A percentile compares a stretch with the other conserved stretches of the same genome.
Evolutionary conservation across 2,329 filamentous ascomycete species (phyloP).

Genomic region (Penicillium occitanis): DNA sequence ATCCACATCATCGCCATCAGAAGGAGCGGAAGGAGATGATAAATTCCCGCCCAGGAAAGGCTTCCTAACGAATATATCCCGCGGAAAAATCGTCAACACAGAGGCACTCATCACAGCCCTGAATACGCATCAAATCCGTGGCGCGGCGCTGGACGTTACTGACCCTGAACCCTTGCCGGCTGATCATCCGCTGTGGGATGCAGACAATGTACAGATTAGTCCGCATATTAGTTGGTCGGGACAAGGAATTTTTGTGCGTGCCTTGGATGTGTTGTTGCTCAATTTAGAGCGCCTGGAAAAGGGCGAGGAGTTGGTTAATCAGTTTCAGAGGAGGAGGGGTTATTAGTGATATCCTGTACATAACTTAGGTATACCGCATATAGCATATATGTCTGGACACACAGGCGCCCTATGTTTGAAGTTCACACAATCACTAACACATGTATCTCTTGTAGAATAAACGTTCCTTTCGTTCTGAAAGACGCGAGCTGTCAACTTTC

Average conservation of each 20-base stretch:
- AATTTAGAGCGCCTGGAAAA: slow-evolving; percentile 56
- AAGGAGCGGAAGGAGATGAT: not conserved
- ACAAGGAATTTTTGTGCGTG: slow-evolving; percentile 56
- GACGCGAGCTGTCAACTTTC: too few relatives aligned
- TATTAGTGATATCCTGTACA: slow-evolving; percentile 48
- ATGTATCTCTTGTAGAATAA: too few relatives aligned
- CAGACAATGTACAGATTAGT: slow-evolving; percentile 68
- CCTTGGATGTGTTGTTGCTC: slow-evolving; percentile 57
- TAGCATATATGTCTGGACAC: too few relatives aligned
- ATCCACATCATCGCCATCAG: not conserved
- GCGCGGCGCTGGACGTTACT: slow-evolving; percentile 75
- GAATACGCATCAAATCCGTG: slow-evolving; percentile 54
- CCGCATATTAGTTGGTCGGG: slow-evolving; percentile 63
- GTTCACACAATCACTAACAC: too few relatives aligned
- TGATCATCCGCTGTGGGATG: slow-evolving; percentile 67
- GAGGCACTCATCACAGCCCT: slow-evolving; percentile 64
- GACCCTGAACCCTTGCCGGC: slow-evolving; percentile 74
- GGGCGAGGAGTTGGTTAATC: slow-evolving; percentile 59
- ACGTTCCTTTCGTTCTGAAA: too few relatives aligned
- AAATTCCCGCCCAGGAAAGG: slow-evolving; percentile 41
- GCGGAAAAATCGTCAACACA: slow-evolving; percentile 64
- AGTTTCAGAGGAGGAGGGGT: slow-evolving; percentile 59
- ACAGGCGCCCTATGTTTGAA: too few relatives aligned
- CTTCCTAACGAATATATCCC: slow-evolving; percentile 70
- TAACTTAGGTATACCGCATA: not conserved